These are phyloP conservation scores for Pseudocercospora eumusae DNA, from an alignment of 2,329 filamentous ascomycete genomes.

Conservation along the genomic window DNA sequence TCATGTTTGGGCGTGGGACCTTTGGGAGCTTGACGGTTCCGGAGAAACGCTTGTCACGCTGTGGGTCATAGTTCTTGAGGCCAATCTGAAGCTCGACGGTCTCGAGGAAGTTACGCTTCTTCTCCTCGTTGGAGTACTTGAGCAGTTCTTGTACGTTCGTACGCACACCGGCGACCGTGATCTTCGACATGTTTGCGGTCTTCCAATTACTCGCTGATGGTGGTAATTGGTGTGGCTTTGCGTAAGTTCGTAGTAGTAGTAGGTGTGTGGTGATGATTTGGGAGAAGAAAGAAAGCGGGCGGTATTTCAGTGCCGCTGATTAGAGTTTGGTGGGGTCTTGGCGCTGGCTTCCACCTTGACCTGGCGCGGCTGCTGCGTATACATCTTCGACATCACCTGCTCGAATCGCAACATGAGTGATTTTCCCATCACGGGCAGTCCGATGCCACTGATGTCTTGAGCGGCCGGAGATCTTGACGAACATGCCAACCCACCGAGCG, in stretches of 20 bases:
- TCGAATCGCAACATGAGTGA: constrained; percentile 30
- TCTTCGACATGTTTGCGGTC: constrained; percentile 72
- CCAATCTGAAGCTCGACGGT: constrained; percentile 78
- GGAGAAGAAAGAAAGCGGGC: constrained; percentile 13
- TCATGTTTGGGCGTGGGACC: constrained; percentile 88
- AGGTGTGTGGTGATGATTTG: constrained; percentile 20
- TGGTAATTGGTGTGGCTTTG: constrained; percentile 42
- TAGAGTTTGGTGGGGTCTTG: background rate
- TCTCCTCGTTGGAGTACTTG: constrained; percentile 68
- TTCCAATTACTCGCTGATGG: constrained; percentile 47
- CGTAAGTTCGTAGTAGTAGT: constrained; percentile 30
- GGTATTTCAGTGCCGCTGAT: background rate
- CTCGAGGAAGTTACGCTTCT: constrained; percentile 48
- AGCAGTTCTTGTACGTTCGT: constrained; percentile 90
- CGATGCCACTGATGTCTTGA: constrained; percentile 30
- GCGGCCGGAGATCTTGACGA: constrained; percentile 35
- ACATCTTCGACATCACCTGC: constrained; percentile 29
- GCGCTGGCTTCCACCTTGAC: background rate
- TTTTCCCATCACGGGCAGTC: constrained; percentile 31
- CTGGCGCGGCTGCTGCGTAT: constrained; percentile 27
- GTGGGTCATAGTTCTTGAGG: constrained; percentile 95
- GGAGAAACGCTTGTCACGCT: constrained; percentile 99
- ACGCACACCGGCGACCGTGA: constrained; percentile 90
- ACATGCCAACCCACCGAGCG: constrained; percentile 33
- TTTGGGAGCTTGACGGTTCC: constrained; percentile 95